Conservation (phyloP, 164 flowering plant genomes). For the Aristolochia californica region DNA sequence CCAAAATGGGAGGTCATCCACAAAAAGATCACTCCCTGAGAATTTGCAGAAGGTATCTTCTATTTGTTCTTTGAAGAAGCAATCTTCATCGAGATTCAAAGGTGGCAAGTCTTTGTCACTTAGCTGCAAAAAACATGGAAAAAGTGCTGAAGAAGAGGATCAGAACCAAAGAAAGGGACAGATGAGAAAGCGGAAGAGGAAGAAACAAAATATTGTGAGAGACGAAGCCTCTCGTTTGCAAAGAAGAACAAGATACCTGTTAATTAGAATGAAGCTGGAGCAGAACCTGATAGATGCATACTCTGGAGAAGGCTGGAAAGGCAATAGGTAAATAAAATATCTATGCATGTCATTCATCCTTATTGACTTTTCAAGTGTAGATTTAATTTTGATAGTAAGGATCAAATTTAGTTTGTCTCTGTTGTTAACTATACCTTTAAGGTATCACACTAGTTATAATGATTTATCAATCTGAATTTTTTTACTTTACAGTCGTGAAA, state of each 20-base stretch:
- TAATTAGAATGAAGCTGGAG: conserved; percentile 84
- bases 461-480: neutral
- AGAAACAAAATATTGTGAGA: conserved; percentile 28
- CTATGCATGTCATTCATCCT: neutral
- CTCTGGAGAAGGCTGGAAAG: conserved; percentile 96
- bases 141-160: conserved; percentile 9
- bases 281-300: conserved; percentile 96
- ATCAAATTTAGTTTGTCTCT: neutral
- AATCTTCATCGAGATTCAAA: conserved; percentile 11
- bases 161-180: neutral
- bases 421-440: neutral
- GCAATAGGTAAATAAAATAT: conserved; percentile 62
- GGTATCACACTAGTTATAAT: neutral
- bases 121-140: neutral
- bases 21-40: conserved; percentile 10
- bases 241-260: conserved; percentile 74
- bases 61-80: conserved; percentile 24
- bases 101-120: conserved; percentile 18
- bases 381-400: neutral
- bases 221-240: conserved; percentile 81
- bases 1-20: conserved; percentile 13
- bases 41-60: conserved; percentile 13
- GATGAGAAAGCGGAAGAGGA: conserved; percentile 36
- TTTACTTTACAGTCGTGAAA: conserved; percentile 63
- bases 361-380: neutral